Conservation (phyloP, 441 rosid species). For the Omphalea diandra region DNA sequence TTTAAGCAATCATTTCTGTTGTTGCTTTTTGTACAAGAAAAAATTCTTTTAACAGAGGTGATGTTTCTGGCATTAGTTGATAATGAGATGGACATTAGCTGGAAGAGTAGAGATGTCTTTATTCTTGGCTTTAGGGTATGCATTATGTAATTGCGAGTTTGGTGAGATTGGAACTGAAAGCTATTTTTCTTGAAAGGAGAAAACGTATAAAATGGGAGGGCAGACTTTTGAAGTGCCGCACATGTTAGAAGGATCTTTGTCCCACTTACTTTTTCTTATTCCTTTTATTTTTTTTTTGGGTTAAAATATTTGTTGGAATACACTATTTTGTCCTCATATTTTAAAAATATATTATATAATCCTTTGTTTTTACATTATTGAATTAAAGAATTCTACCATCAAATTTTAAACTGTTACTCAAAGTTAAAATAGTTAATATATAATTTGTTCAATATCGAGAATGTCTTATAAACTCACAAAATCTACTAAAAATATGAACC, state of each 20-base stretch:
- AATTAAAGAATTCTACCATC: too few species aligned
- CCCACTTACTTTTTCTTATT: background rate
- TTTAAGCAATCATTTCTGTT: background rate
- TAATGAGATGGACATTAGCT: slow-evolving; percentile 5
- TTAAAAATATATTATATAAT: too few species aligned
- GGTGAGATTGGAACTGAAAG: background rate
- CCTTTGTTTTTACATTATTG: too few species aligned
- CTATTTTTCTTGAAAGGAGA: background rate
- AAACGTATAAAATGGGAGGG: background rate
- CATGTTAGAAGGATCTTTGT: background rate
- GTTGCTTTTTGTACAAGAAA: background rate
- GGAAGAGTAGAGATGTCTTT: background rate
- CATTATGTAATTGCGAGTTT: background rate
- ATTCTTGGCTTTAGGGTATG: background rate
- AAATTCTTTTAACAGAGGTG: background rate
- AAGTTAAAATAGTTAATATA: too few species aligned
- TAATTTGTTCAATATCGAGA: too few species aligned
- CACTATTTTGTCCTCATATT: too few species aligned
- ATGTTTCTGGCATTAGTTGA: background rate
- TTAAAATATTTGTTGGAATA: too few species aligned
- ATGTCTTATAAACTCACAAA: too few species aligned
- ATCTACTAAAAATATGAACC: too few species aligned
- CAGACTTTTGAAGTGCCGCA: background rate
- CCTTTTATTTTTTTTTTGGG: too few species aligned
- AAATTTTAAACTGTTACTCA: too few species aligned